These are phyloP conservation scores for Epicoccum sorghinum DNA, from an alignment of 2,329 filamentous ascomycete species.

Conservation along the genomic window DNA sequence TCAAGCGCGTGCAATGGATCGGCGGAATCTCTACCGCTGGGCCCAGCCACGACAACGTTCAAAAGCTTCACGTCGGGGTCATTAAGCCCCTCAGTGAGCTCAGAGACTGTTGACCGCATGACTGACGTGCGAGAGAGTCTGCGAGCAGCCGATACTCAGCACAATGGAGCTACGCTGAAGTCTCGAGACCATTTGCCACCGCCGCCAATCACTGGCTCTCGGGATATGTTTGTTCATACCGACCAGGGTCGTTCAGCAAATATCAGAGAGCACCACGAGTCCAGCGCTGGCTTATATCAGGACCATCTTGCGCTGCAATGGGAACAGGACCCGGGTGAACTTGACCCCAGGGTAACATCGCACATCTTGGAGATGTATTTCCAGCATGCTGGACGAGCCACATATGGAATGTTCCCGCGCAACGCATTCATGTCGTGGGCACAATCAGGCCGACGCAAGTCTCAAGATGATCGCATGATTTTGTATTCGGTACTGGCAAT, in stretches of 20 bases:
- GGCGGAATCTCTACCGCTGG: slow-evolving; percentile 3
- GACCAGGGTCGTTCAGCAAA: slow-evolving; percentile 43
- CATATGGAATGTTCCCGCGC: slow-evolving; percentile 63
- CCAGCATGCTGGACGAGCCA: slow-evolving; percentile 59
- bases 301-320: slow-evolving; percentile 49
- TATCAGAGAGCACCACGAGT: slow-evolving; percentile 34
- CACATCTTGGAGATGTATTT: slow-evolving; percentile 65
- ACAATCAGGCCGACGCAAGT: slow-evolving; percentile 55
- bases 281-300: slow-evolving; percentile 39
- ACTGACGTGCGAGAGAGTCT: slow-evolving; percentile 39
- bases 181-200: slow-evolving; percentile 34
- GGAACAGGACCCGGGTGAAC: slow-evolving; percentile 61
- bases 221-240: slow-evolving; percentile 44
- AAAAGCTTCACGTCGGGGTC: slow-evolving; percentile 40
- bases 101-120: slow-evolving; percentile 37
- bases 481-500: slow-evolving; percentile 65
- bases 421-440: slow-evolving; percentile 62
- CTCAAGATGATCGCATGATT: slow-evolving; percentile 63
- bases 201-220: slow-evolving; percentile 25
- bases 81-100: slow-evolving; percentile 35
- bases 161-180: slow-evolving; percentile 34
- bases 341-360: slow-evolving; percentile 56
- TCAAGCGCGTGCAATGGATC: slow-evolving; percentile 5
- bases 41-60: slow-evolving; percentile 29
- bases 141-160: slow-evolving; percentile 37